Evolutionary conservation across 345 rosid species (phyloP).

Genomic region (Salix arbutifolia): DNA sequence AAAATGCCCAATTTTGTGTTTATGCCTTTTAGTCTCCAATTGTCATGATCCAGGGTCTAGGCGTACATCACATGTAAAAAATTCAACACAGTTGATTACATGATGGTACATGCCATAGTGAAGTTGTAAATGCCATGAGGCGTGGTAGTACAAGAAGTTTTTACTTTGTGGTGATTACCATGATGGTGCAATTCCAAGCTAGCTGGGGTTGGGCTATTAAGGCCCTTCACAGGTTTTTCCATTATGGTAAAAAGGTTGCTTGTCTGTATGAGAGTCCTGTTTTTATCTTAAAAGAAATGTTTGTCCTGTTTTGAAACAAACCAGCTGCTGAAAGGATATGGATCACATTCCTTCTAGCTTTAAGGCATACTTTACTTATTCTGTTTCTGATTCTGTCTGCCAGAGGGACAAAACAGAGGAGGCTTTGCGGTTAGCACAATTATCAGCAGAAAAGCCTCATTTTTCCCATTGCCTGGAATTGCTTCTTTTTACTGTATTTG

Average conservation of each 20-base stretch:
- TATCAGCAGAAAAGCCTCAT: slow-evolving; percentile 95
- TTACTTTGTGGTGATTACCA: background rate
- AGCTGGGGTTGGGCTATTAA: background rate
- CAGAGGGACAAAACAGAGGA: slow-evolving; percentile 92
- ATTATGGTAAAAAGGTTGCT: background rate
- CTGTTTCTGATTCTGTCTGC: slow-evolving; percentile 21
- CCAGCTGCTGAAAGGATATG: background rate
- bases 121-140: background rate
- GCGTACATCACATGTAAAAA: background rate
- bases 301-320: background rate
- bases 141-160: background rate
- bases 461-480: slow-evolving; percentile 95
- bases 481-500: slow-evolving; percentile 98
- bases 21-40: background rate
- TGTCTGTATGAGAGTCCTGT: background rate
- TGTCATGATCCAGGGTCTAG: background rate
- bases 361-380: background rate
- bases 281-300: background rate
- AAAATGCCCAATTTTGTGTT: background rate
- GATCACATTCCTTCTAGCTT: background rate
- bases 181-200: background rate
- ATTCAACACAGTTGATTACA: background rate
- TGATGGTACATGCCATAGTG: background rate
- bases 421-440: slow-evolving; percentile 70
- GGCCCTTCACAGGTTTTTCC: background rate